Conservation (phyloP, 2,329 filamentous ascomycete species). For the Diaporthe nobilis region DNA sequence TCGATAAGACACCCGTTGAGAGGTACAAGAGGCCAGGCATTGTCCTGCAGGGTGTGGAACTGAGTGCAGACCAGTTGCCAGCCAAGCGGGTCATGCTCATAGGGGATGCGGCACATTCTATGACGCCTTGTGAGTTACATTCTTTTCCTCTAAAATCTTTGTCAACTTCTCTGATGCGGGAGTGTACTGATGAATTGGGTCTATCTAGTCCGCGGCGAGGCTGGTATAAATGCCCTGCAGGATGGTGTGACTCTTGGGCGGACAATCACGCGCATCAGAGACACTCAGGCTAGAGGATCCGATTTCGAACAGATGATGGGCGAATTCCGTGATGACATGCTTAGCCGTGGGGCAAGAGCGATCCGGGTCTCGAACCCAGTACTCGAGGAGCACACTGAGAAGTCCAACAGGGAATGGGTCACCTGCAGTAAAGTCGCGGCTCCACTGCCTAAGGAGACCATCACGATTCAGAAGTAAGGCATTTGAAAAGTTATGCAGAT, state of each 20-base stretch:
- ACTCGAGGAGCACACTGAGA: slow-evolving; percentile 1
- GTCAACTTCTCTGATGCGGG: background rate
- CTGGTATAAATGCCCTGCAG: slow-evolving; percentile 60
- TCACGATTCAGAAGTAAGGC: background rate
- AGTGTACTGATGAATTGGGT: background rate
- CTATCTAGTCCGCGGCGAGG: slow-evolving; percentile 59
- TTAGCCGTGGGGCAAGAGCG: slow-evolving; percentile 21
- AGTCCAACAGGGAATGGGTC: slow-evolving; percentile 25
- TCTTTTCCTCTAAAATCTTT: background rate
- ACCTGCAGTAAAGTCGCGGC: slow-evolving; percentile 23
- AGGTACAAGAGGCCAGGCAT: slow-evolving; percentile 40
- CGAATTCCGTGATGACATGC: slow-evolving; percentile 30
- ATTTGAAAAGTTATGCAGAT: no score
- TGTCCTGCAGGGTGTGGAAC: slow-evolving; percentile 50
- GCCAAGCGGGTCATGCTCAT: slow-evolving; percentile 55
- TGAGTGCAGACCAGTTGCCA: slow-evolving; percentile 54
- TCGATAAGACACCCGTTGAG: slow-evolving; percentile 22
- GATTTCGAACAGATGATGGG: slow-evolving; percentile 23
- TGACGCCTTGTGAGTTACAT: slow-evolving; percentile 58
- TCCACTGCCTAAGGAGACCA: slow-evolving; percentile 28
- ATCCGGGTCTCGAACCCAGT: slow-evolving; percentile 30
- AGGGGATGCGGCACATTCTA: slow-evolving; percentile 63
- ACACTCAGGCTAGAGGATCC: slow-evolving; percentile 5
- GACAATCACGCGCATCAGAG: slow-evolving; percentile 6
- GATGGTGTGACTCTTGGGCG: slow-evolving; percentile 51